Base-by-base conservation (phyloP, 352 stramenopile species). In the Phytophthora litchii region DNA sequence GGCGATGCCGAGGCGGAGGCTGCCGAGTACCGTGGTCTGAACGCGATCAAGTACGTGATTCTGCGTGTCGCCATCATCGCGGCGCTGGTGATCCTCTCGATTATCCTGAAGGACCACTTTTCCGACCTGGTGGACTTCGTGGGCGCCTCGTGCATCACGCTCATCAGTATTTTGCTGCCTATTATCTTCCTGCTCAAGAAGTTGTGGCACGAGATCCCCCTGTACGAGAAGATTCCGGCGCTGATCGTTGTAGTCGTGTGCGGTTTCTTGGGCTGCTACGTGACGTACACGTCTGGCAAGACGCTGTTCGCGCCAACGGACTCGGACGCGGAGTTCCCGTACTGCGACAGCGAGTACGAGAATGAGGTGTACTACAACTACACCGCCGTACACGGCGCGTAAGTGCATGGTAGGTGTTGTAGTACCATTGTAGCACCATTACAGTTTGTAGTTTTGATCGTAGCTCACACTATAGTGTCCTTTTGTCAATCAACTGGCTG, bases 131-230 rank as follows among this genome's bases (percentile, higher is more conserved):
- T 67, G 13, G 68, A 76, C 37, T 80, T 80, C 47, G 54, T 77
- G 12, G 67, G 71, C 27, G 71, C 67, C 7, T 77, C 71, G 43
- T 67, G 64, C 27, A 76, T 73, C 46, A 70, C 64, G n/a, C 36
- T 77, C 32, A 75, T 61, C 60, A 78, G 64, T 31, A 80, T 76
- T 29, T 9, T 80, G 16, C 31, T 77, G 29, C 71, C 71, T 34
- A 70, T 77, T 53, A 53, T 76, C 47, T 76, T 76, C 47, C 62
- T 70, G 52, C 49, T 74, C 43, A 72, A 67, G 46, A 67, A 64
- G 38, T 32, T 74, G 31, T 70, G 59, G 48, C 41, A 44, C 42
- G 50, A 57, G 37, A 21, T 67, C n/a, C 48, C 61, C 1, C 27
- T 65, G 12, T 65, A 32, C 19, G 56, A 65, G 34, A 65, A 65